These are phyloP conservation scores for Penicillium sp. DNA, from an alignment of 2,329 filamentous ascomycete species.

Conservation along the genomic window DNA sequence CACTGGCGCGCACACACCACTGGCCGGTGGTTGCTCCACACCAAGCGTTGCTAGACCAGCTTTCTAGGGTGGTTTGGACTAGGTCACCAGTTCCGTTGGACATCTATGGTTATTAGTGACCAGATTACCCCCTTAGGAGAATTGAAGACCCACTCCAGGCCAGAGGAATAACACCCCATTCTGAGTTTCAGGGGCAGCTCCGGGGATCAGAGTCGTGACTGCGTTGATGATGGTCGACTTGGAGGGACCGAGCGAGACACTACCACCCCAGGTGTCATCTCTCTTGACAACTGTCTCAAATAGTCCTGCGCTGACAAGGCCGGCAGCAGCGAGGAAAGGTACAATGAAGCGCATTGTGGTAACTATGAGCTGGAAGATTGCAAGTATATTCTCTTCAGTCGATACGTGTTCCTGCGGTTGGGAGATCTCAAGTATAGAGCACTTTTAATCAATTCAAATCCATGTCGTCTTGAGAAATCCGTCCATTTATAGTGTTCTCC, in stretches of 20 bases:
- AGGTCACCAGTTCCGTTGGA: conserved; percentile 47
- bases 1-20: conserved; percentile 43
- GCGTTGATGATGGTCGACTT: conserved; percentile 41
- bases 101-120: conserved; percentile 24
- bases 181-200: conserved; percentile 37
- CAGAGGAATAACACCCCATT: conserved; percentile 43
- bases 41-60: conserved; percentile 43
- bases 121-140: too few species aligned
- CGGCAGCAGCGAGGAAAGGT: conserved; percentile 1
- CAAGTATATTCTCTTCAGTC: neutral
- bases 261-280: conserved; percentile 41
- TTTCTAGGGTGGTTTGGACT: conserved; percentile 44
- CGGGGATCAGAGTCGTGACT: conserved; percentile 43
- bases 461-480: neutral
- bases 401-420: neutral
- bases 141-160: conserved; percentile 30
- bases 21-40: conserved; percentile 40
- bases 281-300: conserved; percentile 22
- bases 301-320: conserved; percentile 14
- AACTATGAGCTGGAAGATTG: neutral
- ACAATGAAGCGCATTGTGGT: conserved; percentile 9
- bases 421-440: neutral
- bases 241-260: conserved; percentile 38
- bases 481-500: neutral
- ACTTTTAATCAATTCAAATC: neutral